These are phyloP conservation scores for Singerocomus rubriflavus DNA, from an alignment of 1,284 basidiomycete species.

Conservation along the genomic window DNA sequence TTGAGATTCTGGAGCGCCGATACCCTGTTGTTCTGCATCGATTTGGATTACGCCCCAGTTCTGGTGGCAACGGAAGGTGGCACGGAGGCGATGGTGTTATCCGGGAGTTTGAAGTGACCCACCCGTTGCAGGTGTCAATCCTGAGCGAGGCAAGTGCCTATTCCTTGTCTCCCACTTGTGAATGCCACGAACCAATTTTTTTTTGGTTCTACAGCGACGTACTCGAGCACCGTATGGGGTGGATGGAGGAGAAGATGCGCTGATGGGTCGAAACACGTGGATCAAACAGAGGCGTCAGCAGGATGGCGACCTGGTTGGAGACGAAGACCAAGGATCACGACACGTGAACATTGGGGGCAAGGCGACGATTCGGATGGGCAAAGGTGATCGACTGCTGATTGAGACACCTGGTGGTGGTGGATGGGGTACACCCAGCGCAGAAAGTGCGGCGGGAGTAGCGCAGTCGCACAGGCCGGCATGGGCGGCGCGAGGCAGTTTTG, in stretches of 20 bases:
- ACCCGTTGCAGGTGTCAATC: slow-evolving; percentile 85
- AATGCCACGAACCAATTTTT: background rate
- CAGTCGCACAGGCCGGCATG: slow-evolving; percentile 44
- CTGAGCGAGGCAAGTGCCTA: slow-evolving; percentile 65
- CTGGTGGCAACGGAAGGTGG: slow-evolving; percentile 78
- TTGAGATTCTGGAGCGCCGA: slow-evolving; percentile 89
- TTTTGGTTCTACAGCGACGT: slow-evolving; percentile 63
- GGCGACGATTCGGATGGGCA: slow-evolving; percentile 83
- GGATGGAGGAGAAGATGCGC: slow-evolving; percentile 79
- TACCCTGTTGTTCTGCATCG: slow-evolving; percentile 85
- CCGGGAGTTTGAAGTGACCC: slow-evolving; percentile 85
- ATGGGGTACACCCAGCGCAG: slow-evolving; percentile 60
- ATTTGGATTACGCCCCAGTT: slow-evolving; percentile 77
- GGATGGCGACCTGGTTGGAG: slow-evolving; percentile 59
- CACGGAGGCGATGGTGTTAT: slow-evolving; percentile 86
- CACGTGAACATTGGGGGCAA: slow-evolving; percentile 92
- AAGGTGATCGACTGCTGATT: slow-evolving; percentile 77
- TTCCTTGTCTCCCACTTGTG: background rate
- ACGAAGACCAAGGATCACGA: slow-evolving; percentile 40
- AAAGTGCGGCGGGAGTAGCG: slow-evolving; percentile 16
- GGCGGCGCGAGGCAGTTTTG: slow-evolving; percentile 73
- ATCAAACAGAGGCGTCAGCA: slow-evolving; percentile 70
- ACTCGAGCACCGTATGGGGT: slow-evolving; percentile 89
- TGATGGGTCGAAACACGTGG: slow-evolving; percentile 86
- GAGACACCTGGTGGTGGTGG: slow-evolving; percentile 94